A percentile compares a stretch with the other conserved stretches of the same genome.
Conservation (phyloP, 192 early-diverging fungal genomes). For the Dissophora ornata region DNA sequence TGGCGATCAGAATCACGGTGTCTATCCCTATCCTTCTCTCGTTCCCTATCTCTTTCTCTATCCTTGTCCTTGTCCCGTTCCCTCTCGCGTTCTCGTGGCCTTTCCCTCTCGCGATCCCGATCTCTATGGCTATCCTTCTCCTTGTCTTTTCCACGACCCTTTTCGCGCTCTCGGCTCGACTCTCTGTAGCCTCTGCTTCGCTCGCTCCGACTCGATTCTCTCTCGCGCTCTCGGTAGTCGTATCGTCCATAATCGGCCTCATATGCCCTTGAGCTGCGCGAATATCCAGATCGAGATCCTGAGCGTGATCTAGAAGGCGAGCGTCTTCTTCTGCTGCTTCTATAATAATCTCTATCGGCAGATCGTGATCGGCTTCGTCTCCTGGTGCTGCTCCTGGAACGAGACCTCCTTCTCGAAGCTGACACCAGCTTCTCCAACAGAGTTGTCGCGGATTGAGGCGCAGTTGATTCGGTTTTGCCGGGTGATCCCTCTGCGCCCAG, state of each 20-base stretch:
- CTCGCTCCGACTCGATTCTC: slow-evolving; percentile 8
- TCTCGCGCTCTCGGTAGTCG: slow-evolving; percentile 26
- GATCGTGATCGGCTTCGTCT: slow-evolving; percentile 42
- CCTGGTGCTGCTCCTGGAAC: slow-evolving; percentile 36
- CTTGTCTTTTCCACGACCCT: not conserved
- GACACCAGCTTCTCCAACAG: slow-evolving; percentile 40
- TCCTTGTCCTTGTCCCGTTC: slow-evolving; percentile 18
- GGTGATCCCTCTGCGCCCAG: slow-evolving; percentile 21
- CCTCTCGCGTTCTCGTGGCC: slow-evolving; percentile 11
- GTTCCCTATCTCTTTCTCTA: slow-evolving; percentile 21
- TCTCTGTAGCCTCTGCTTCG: slow-evolving; percentile 16
- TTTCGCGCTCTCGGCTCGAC: slow-evolving; percentile 23
- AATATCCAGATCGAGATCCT: slow-evolving; percentile 35
- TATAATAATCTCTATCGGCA: slow-evolving; percentile 30
- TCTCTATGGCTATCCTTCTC: too few relatives aligned
- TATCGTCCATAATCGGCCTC: slow-evolving; percentile 40
- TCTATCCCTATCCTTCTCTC: slow-evolving; percentile 13
- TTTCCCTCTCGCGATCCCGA: not conserved
- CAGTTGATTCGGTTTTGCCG: not conserved
- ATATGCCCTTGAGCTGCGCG: slow-evolving; percentile 34
- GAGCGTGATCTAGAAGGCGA: slow-evolving; percentile 18
- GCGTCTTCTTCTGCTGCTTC: slow-evolving; percentile 27
- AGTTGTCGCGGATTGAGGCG: slow-evolving; percentile 7
- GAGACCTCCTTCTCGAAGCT: slow-evolving; percentile 31
- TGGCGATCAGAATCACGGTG: slow-evolving; percentile 19